Percentiles rank a stretch among this genome's conserved stretches.
Conservation (phyloP, 1,284 basidiomycete species). For the Trametes hirsuta region DNA sequence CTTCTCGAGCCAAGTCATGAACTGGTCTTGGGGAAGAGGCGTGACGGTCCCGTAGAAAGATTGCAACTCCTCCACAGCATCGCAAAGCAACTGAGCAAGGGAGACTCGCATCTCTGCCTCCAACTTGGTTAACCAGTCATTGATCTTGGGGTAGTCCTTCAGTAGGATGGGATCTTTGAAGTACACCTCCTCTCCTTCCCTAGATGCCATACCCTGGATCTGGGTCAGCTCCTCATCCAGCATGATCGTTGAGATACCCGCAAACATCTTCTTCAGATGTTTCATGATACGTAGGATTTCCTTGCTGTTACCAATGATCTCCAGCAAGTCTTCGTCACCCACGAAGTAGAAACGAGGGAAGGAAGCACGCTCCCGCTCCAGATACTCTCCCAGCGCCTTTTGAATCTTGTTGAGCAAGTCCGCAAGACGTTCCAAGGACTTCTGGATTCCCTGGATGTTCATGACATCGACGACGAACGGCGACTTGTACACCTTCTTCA, state of each 20-base stretch:
- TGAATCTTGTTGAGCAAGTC: conserved; percentile 98
- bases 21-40: conserved; percentile 59
- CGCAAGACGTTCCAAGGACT: conserved; percentile 94
- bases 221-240: conserved; percentile 90
- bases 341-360: conserved; percentile 99
- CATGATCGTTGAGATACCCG: conserved; percentile 89
- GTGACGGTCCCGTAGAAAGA: conserved; percentile 76
- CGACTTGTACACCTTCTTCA: conserved; percentile 99
- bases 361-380: conserved; percentile 94
- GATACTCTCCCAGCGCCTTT: conserved; percentile 98
- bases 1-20: conserved; percentile 90
- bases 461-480: conserved; percentile 97
- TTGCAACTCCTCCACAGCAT: conserved; percentile 80
- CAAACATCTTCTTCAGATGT: conserved; percentile 99
- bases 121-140: conserved; percentile 95
- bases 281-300: conserved; percentile 98
- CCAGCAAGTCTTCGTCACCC: conserved; percentile 97
- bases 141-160: conserved; percentile 96
- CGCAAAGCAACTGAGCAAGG: conserved; percentile 80
- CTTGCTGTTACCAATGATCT: conserved; percentile 99
- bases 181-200: conserved; percentile 91
- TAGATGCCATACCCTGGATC: conserved; percentile 89
- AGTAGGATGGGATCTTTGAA: conserved; percentile 87
- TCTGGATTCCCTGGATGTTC: conserved; percentile 95
- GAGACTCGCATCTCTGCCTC: conserved; percentile 96